phyloP scores from a whole-genome alignment of 2,329 filamentous ascomycete species.

The Arthrinium phaeospermum region DNA sequence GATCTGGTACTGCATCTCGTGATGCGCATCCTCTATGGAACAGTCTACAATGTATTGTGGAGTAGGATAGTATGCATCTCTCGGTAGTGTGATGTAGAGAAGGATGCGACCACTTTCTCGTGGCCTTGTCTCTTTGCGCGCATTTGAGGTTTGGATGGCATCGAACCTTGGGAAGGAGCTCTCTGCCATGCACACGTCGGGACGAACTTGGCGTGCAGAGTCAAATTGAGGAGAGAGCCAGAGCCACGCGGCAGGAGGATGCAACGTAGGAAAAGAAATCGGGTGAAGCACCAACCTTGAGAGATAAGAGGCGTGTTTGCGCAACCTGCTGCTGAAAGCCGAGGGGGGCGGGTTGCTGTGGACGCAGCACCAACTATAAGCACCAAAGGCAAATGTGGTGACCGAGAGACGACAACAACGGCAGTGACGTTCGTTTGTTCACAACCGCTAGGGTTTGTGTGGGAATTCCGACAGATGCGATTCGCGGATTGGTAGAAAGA shows the following conservation, averaged over 20 bases:
- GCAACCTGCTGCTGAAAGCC: conserved; percentile 6
- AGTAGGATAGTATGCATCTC: neutral
- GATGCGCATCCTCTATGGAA: neutral
- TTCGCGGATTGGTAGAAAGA: neutral
- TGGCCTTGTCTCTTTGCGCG: conserved; percentile 6
- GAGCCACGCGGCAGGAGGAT: neutral
- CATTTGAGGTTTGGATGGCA: neutral
- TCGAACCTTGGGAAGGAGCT: neutral
- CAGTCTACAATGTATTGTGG: neutral
- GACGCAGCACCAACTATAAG: neutral
- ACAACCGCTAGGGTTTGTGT: conserved; percentile 9
- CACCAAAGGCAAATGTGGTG: neutral
- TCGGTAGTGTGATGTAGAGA: conserved; percentile 1
- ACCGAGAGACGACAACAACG: neutral
- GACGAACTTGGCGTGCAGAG: neutral
- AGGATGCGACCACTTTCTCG: neutral
- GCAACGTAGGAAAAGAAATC: neutral
- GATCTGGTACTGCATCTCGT: neutral
- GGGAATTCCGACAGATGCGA: neutral
- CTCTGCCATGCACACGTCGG: neutral
- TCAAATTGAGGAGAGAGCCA: neutral
- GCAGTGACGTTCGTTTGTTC: neutral
- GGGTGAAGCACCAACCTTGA: conserved; percentile 14
- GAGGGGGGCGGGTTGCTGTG: neutral
- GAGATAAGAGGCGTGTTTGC: conserved; percentile 3